Percentiles rank a stretch among this genome's conserved stretches.
These are phyloP conservation scores for Chalciporus chontae DNA, from an alignment of 768 basidiomycete species.

Conservation along the genomic window DNA sequence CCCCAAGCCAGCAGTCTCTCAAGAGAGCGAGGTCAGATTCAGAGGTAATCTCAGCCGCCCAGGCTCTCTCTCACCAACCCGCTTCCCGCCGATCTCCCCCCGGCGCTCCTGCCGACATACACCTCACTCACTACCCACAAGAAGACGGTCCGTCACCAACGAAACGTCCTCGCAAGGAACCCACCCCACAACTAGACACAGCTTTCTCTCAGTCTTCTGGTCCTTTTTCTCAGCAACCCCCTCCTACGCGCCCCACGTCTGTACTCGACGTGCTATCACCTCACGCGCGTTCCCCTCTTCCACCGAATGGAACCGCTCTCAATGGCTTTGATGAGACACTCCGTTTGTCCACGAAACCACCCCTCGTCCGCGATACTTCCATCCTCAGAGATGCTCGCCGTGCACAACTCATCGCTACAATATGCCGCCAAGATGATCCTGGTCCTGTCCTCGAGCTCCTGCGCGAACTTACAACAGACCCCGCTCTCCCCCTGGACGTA, in stretches of 20 bases:
- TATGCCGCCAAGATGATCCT: slow-evolving; percentile 71
- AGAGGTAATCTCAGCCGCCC: slow-evolving; percentile 39
- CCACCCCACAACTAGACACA: slow-evolving; percentile 33
- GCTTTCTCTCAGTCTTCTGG: slow-evolving; percentile 18
- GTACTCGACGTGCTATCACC: slow-evolving; percentile 32
- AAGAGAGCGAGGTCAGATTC: slow-evolving; percentile 67
- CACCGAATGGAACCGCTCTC: slow-evolving; percentile 42
- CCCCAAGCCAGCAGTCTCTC: slow-evolving; percentile 43
- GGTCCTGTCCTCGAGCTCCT: slow-evolving; percentile 56
- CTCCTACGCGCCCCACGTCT: slow-evolving; percentile 31
- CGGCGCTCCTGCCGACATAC: slow-evolving; percentile 41
- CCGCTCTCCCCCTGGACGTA: slow-evolving; percentile 46
- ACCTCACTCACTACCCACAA: slow-evolving; percentile 44
- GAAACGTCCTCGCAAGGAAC: slow-evolving; percentile 69
- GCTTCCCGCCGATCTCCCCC: slow-evolving; percentile 22
- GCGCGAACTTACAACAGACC: slow-evolving; percentile 54
- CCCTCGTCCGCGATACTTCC: slow-evolving; percentile 51
- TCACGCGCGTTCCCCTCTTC: slow-evolving; percentile 47
- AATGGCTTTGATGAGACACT: slow-evolving; percentile 45
- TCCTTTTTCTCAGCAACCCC: slow-evolving; percentile 13
- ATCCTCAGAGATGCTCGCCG: slow-evolving; percentile 52
- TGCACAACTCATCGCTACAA: slow-evolving; percentile 58
- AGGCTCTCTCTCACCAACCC: slow-evolving; percentile 6
- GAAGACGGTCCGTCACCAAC: slow-evolving; percentile 65
- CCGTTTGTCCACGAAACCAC: slow-evolving; percentile 69